Evolutionary conservation across 108 stramenopile species (phyloP).

Genomic region (Seminavis robusta): DNA sequence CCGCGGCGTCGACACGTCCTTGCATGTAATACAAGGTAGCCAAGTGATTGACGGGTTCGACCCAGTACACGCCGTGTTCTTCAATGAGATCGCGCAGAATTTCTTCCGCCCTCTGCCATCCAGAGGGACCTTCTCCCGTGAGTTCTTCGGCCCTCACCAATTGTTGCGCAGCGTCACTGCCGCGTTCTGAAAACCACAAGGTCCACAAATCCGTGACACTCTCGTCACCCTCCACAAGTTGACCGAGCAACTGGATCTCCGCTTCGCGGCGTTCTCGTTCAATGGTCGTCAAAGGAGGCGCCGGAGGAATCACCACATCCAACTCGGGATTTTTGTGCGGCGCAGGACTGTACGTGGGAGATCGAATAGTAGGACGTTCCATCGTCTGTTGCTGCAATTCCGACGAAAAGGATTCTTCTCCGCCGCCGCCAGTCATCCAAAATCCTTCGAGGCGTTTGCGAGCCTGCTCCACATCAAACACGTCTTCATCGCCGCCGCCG

Average conservation of each 20-base stretch:
- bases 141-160: constrained; percentile 24
- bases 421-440: too few relatives aligned
- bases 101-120: constrained; percentile 52
- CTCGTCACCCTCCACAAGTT: constrained; percentile 27
- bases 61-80: constrained; percentile 59
- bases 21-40: constrained; percentile 65
- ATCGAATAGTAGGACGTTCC: too few relatives aligned
- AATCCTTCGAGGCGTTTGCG: too few relatives aligned
- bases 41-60: constrained; percentile 72
- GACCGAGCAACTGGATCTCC: constrained; percentile 35
- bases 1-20: constrained; percentile 52
- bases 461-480: too few relatives aligned
- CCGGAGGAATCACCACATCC: constrained; percentile 16
- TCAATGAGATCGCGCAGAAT: constrained; percentile 41
- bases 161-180: constrained; percentile 17
- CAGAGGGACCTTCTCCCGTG: constrained; percentile 20
- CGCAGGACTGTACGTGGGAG: too few relatives aligned
- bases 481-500: too few relatives aligned
- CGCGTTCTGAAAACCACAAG: constrained; percentile 58
- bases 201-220: constrained; percentile 31
- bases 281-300: constrained; percentile 45
- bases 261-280: constrained; percentile 29
- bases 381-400: too few relatives aligned
- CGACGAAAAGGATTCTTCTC: too few relatives aligned
- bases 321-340: too few relatives aligned